Evolutionary conservation across 176 grass and related monocot species (phyloP).

Genomic region (Puccinellia tenuiflora): DNA sequence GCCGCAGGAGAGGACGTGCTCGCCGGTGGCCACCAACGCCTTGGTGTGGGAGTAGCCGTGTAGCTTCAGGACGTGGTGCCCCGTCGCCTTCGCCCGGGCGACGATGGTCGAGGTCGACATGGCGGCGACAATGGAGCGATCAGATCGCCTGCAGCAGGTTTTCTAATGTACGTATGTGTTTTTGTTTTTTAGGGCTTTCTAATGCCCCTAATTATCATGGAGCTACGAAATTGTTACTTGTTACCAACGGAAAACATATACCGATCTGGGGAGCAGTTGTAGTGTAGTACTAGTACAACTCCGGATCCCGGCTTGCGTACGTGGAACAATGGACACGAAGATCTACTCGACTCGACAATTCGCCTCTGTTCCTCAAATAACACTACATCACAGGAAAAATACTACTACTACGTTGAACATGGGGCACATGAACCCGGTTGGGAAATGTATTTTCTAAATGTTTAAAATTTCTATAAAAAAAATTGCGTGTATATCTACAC

Average conservation of each 20-base stretch:
- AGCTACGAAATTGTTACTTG: not conserved
- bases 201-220: not conserved
- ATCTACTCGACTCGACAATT: no score
- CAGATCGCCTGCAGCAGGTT: not conserved
- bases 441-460: no score
- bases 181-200: no score
- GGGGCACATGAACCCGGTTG: no score
- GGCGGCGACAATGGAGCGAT: not conserved
- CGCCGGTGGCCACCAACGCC: not conserved
- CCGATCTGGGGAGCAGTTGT: not conserved
- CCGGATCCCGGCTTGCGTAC: no score
- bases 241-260: not conserved
- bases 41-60: not conserved
- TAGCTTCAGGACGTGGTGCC: not conserved
- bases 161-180: not conserved
- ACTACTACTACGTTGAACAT: no score
- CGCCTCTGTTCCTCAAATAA: no score
- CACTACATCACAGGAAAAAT: no score
- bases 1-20: not conserved
- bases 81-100: not conserved
- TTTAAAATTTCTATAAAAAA: no score
- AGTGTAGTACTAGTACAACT: no score
- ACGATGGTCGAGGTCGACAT: slow-evolving; percentile 15
- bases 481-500: no score
- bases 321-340: no score